phyloP scores from a whole-genome alignment of 495 filamentous ascomycete genomes.

The Hypomontagnella submonticulosa region DNA sequence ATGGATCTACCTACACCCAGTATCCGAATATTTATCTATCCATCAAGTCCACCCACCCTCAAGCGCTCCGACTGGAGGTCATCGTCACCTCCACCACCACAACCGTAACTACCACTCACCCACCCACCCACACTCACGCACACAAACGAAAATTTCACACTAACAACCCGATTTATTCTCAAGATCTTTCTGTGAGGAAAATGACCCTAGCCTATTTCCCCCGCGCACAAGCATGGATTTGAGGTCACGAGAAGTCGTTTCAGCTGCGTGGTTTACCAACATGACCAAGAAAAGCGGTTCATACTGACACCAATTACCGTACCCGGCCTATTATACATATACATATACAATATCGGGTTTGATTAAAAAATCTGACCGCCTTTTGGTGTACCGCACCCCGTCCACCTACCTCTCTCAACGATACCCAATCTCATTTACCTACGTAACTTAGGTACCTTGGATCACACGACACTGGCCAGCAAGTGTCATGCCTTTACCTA shows the following conservation, averaged over 20 bases:
- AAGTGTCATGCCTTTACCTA: slow-evolving; percentile 16
- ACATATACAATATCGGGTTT: slow-evolving; percentile 24
- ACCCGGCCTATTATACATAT: slow-evolving; percentile 10
- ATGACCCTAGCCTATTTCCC: background rate
- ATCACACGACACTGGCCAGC: slow-evolving; percentile 16
- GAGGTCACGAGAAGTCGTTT: slow-evolving; percentile 20
- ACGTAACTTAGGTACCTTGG: slow-evolving; percentile 3
- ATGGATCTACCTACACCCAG: background rate
- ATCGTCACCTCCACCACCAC: slow-evolving; percentile 12
- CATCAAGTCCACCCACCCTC: background rate
- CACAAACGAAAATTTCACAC: slow-evolving; percentile 8
- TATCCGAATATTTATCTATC: slow-evolving; percentile 1
- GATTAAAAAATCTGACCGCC: slow-evolving; percentile 36
- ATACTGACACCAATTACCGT: slow-evolving; percentile 32
- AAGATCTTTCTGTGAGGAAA: slow-evolving; percentile 8
- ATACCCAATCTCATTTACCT: slow-evolving; percentile 23
- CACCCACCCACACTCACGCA: no score
- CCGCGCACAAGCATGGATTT: slow-evolving; percentile 8
- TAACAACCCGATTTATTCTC: slow-evolving; percentile 20
- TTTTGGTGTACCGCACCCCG: slow-evolving; percentile 23
- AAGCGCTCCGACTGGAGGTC: background rate
- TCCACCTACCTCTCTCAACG: slow-evolving; percentile 20
- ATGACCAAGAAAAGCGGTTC: slow-evolving; percentile 16
- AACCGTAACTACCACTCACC: background rate
- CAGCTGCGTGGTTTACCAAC: slow-evolving; percentile 20